Conservation (phyloP, 306 rosid species). For the Cicer judaicum region DNA sequence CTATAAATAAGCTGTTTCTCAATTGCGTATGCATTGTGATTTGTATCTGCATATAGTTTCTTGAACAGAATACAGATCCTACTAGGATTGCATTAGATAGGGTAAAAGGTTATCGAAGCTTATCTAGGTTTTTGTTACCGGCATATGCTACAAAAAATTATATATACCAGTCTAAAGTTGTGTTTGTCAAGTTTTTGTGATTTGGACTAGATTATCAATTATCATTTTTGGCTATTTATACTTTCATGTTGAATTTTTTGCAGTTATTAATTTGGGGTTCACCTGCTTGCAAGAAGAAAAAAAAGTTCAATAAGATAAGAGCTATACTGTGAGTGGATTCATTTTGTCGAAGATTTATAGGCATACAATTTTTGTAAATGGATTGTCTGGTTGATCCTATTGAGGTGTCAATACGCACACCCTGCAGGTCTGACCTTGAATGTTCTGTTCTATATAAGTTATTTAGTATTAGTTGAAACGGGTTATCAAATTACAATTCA, state of each 20-base stretch:
- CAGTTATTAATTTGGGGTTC: background rate
- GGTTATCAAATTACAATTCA: background rate
- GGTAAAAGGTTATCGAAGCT: conserved; percentile 6
- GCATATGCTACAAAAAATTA: background rate
- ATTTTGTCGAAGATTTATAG: conserved; percentile 18
- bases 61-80: conserved; percentile 23
- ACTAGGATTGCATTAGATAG: background rate
- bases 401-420: conserved; percentile 9
- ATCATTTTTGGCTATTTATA: background rate
- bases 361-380: conserved; percentile 11
- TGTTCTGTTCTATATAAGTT: conserved; percentile 8
- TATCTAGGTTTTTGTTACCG: conserved; percentile 8
- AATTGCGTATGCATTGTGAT: background rate
- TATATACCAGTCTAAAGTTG: background rate
- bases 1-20: conserved; percentile 1
- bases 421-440: background rate
- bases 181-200: conserved; percentile 17
- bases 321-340: background rate
- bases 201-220: conserved; percentile 22
- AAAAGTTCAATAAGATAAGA: conserved; percentile 6
- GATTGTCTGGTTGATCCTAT: conserved; percentile 24
- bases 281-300: background rate
- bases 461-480: background rate
- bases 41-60: conserved; percentile 7
- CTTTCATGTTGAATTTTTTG: background rate